A percentile compares a stretch with the other conserved stretches of the same genome.
Conservation (phyloP, 1,139 yeast species). For the Yamadazyma kanchanaburiensis region DNA sequence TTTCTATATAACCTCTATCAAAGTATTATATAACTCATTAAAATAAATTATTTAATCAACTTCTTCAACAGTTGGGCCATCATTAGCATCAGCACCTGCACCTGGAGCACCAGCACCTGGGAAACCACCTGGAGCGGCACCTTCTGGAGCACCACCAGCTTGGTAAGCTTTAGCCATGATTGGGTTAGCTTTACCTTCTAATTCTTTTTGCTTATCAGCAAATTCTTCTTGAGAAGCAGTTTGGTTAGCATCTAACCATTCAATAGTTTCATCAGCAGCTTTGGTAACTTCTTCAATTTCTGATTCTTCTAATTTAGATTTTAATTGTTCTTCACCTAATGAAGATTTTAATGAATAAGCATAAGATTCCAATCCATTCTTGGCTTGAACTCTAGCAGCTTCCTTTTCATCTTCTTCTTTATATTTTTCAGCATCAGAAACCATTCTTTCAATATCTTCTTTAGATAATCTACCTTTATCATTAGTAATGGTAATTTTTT, state of each 20-base stretch:
- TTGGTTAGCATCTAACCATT: slow-evolving; percentile 86
- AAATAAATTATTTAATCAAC: slow-evolving; percentile 57
- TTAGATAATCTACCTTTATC: slow-evolving; percentile 52
- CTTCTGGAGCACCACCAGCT: slow-evolving; percentile 57
- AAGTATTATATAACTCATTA: slow-evolving; percentile 4
- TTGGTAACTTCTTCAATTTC: slow-evolving; percentile 77
- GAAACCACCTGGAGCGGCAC: slow-evolving; percentile 54
- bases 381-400: slow-evolving; percentile 50
- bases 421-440: slow-evolving; percentile 48
- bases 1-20: slow-evolving; percentile 5
- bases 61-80: slow-evolving; percentile 93
- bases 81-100: slow-evolving; percentile 64
- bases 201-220: slow-evolving; percentile 88
- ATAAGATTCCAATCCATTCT: slow-evolving; percentile 91
- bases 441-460: slow-evolving; percentile 52
- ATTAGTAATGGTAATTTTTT: slow-evolving; percentile 48
- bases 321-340: slow-evolving; percentile 73
- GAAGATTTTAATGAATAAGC: slow-evolving; percentile 88
- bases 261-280: slow-evolving; percentile 82
- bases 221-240: slow-evolving; percentile 87
- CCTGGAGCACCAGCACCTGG: slow-evolving; percentile 46
- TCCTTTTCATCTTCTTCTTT: slow-evolving; percentile 49
- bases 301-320: slow-evolving; percentile 77
- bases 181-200: slow-evolving; percentile 91
- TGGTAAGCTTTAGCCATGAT: slow-evolving; percentile 90